Conservation (phyloP, 768 basidiomycete genomes). For the Suillus luteus region DNA sequence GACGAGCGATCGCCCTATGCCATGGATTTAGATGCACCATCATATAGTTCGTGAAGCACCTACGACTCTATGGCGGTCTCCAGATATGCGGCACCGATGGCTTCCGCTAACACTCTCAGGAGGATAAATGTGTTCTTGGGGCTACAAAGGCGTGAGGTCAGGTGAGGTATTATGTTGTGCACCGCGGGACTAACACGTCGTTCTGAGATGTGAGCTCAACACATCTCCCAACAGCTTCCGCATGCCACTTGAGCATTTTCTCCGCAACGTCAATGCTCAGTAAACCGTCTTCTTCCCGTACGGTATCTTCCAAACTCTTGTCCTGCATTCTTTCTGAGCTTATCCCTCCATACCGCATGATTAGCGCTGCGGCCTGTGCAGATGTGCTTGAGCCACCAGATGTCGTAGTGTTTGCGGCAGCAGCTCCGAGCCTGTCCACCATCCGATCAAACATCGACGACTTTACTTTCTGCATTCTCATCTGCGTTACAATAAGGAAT, state of each 20-base stretch:
- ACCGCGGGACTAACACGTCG: conserved; percentile 68
- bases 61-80: conserved; percentile 94
- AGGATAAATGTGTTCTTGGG: conserved; percentile 88
- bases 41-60: conserved; percentile 29
- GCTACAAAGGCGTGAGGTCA: conserved; percentile 42
- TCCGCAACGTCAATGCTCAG: conserved; percentile 78
- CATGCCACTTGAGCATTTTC: conserved; percentile 96
- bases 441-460: conserved; percentile 87
- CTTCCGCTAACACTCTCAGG: conserved; percentile 83
- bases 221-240: conserved; percentile 93
- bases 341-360: conserved; percentile 90
- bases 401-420: conserved; percentile 64
- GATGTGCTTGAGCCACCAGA: conserved; percentile 66
- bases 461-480: conserved; percentile 68
- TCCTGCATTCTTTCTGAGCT: conserved; percentile 53
- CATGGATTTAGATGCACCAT: conserved; percentile 10
- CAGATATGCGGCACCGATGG: conserved; percentile 79
- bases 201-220: conserved; percentile 81
- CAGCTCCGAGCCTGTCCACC: conserved; percentile 80
- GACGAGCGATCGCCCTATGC: conserved; percentile 62
- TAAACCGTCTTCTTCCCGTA: conserved; percentile 80
- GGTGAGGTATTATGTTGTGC: background rate
- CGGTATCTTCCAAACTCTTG: conserved; percentile 62
- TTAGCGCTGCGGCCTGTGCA: conserved; percentile 82
- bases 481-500: conserved; percentile 32